phyloP scores from a whole-genome alignment of 2,329 filamentous ascomycete genomes.

The Aureobasidium sp. region DNA sequence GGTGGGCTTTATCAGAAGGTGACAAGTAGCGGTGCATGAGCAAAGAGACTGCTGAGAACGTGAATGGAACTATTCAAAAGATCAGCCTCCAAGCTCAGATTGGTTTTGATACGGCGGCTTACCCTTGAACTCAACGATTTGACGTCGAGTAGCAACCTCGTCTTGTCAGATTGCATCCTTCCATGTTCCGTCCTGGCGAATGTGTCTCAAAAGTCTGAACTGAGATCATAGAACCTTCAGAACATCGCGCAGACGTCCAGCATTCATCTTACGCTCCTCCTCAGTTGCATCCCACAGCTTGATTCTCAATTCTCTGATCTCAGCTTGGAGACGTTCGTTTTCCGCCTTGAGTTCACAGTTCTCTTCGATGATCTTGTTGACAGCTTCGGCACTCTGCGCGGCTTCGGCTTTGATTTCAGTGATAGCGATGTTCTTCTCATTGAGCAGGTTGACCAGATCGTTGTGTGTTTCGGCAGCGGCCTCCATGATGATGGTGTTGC shows the following conservation, averaged over 20 bases:
- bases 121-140: not conserved
- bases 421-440: not conserved
- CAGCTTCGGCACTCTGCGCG: not conserved
- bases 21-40: too few species aligned
- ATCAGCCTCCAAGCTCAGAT: not conserved
- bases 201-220: too few species aligned
- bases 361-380: not conserved
- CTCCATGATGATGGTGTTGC: not conserved
- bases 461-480: not conserved
- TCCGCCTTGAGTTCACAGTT: not conserved
- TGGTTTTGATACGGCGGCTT: not conserved
- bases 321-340: not conserved
- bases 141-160: too few species aligned
- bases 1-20: too few species aligned
- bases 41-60: too few species aligned
- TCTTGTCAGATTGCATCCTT: too few species aligned
- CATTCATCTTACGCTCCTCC: not conserved
- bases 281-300: not conserved
- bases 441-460: not conserved
- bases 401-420: not conserved
- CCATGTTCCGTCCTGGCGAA: too few species aligned
- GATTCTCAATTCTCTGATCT: not conserved
- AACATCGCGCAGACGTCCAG: not conserved
- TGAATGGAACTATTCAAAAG: too few species aligned
- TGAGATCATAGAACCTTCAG: not conserved